These are phyloP conservation scores for Gossypium stocksii DNA, from an alignment of 345 rosid species.

Conservation along the genomic window DNA sequence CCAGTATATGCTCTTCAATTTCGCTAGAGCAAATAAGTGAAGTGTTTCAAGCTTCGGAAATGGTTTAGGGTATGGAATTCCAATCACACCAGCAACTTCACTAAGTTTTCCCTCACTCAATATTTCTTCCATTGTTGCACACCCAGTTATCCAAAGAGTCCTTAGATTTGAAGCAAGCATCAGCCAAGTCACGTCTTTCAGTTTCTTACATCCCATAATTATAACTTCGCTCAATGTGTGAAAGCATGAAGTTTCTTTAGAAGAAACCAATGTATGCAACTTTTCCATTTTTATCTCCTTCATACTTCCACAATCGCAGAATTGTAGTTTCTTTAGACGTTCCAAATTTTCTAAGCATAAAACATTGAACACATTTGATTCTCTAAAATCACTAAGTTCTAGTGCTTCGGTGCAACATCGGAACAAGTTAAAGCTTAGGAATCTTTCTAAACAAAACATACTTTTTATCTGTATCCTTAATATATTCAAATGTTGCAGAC, in stretches of 20 bases:
- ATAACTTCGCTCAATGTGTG: not conserved
- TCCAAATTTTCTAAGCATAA: not conserved
- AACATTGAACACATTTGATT: not conserved
- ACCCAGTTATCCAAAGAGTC: not conserved
- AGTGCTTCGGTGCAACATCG: not conserved
- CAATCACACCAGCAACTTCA: not conserved
- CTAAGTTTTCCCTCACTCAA: not conserved
- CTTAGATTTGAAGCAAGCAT: not conserved
- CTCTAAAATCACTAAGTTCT: not conserved
- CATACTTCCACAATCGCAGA: not conserved
- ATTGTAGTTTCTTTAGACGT: not conserved
- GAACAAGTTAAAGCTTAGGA: not conserved
- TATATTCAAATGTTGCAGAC: not conserved
- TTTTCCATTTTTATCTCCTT: not conserved
- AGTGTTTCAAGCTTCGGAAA: not conserved
- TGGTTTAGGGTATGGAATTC: not conserved
- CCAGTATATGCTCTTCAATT: conserved; percentile 17
- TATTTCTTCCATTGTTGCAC: conserved; percentile 16
- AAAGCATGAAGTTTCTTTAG: not conserved
- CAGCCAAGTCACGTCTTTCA: not conserved
- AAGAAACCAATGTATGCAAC: not conserved
- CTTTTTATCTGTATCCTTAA: no score
- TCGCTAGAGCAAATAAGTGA: not conserved
- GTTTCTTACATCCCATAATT: not conserved
- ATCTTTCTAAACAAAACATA: not conserved